Percentiles rank a stretch among this genome's conserved stretches.
These are phyloP conservation scores for Saitozyma podzolica DNA, from an alignment of 768 basidiomycete species.

Conservation along the genomic window DNA sequence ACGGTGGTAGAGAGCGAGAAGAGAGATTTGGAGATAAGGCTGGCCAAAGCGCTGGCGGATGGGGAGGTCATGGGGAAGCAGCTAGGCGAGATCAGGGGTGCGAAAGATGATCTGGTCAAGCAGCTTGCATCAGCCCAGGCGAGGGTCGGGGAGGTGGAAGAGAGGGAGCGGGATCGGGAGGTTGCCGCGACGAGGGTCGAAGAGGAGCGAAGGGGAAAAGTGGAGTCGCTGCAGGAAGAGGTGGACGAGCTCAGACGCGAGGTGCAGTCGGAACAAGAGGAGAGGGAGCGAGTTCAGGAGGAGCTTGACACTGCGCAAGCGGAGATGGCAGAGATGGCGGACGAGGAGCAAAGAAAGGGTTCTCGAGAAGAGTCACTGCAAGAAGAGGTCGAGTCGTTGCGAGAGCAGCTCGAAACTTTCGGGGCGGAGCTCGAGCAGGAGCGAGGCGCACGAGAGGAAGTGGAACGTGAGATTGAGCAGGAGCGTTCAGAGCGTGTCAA, in stretches of 20 bases:
- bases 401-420: constrained; percentile 58
- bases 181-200: constrained; percentile 44
- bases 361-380: constrained; percentile 38
- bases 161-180: constrained; percentile 11
- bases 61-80: constrained; percentile 6
- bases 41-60: constrained; percentile 36
- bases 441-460: constrained; percentile 49
- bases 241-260: constrained; percentile 39
- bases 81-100: background rate
- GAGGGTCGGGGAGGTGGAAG: constrained; percentile 6
- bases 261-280: constrained; percentile 54
- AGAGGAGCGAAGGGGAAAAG: constrained; percentile 28
- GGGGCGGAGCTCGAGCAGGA: constrained; percentile 27
- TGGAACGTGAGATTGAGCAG: constrained; percentile 55
- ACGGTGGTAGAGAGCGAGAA: constrained; percentile 27
- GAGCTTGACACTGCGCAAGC: constrained; percentile 1
- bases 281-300: constrained; percentile 25
- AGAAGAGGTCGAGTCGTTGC: constrained; percentile 59
- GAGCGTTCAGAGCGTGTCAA: constrained; percentile 58
- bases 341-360: background rate
- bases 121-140: background rate
- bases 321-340: background rate
- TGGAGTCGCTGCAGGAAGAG: background rate
- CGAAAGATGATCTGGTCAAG: constrained; percentile 2
- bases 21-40: constrained; percentile 40